A percentile compares a stretch with the other conserved stretches of the same genome.
Conservation (phyloP, 768 basidiomycete species). For the Termitomyces sp. region DNA sequence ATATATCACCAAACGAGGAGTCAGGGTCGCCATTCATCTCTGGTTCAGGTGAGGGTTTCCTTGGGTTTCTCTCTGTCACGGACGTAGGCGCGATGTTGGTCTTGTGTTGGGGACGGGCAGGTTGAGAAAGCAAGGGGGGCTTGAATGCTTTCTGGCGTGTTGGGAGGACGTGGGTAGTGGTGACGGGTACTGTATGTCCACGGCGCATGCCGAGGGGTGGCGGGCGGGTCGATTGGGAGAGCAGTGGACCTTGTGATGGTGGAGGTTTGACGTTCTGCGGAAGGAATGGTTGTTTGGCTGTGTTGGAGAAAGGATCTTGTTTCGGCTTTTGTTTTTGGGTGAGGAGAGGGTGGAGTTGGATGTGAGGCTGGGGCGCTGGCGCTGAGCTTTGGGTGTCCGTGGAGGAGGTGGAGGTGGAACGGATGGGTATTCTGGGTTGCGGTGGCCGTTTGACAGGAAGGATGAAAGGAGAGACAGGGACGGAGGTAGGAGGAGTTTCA, state of each 20-base stretch:
- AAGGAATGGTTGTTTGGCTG: background rate
- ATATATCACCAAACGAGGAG: conserved; percentile 23
- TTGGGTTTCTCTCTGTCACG: background rate
- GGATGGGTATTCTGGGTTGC: background rate
- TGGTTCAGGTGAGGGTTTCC: background rate
- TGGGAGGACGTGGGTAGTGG: conserved; percentile 17
- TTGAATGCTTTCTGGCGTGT: conserved; percentile 32
- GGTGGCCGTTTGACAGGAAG: background rate
- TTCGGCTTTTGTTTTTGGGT: conserved; percentile 9
- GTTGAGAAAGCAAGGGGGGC: conserved; percentile 27
- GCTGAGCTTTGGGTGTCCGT: background rate
- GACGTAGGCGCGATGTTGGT: background rate
- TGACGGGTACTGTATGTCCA: conserved; percentile 19
- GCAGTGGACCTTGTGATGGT: background rate
- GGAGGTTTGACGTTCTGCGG: conserved; percentile 1
- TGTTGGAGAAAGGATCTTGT: conserved; percentile 1
- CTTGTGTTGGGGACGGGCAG: conserved; percentile 10
- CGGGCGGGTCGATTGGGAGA: conserved; percentile 21
- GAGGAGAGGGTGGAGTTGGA: conserved; percentile 15
- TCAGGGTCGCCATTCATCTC: conserved; percentile 16
- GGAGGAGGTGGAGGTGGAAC: background rate
- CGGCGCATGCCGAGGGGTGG: conserved; percentile 39
- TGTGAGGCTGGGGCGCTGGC: conserved; percentile 7
- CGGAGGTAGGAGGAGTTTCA: background rate
- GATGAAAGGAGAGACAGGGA: background rate